phyloP scores from a whole-genome alignment of 176 grass and related monocot species.

The Avena insularis region DNA sequence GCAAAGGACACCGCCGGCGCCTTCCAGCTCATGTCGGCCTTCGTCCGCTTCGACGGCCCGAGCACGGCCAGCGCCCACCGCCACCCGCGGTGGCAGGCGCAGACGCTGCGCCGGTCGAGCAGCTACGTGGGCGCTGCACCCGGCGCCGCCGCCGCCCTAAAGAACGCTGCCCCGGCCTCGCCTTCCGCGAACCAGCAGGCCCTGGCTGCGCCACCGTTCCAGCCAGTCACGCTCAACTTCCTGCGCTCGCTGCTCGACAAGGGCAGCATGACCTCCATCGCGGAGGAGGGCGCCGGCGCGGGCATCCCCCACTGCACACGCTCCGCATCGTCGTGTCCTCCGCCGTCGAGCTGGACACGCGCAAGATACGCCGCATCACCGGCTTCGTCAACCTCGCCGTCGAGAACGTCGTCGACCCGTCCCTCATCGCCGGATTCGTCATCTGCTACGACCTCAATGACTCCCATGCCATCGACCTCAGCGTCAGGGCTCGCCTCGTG shows the following conservation, averaged over 20 bases:
- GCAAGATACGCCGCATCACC: slow-evolving; percentile 88
- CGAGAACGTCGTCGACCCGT: slow-evolving; percentile 74
- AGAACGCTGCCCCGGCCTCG: background rate
- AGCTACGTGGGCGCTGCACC: slow-evolving; percentile 48
- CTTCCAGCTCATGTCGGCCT: slow-evolving; percentile 27
- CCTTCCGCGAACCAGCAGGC: background rate
- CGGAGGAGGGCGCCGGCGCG: slow-evolving; percentile 26
- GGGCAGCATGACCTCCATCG: slow-evolving; percentile 31
- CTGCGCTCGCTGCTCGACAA: slow-evolving; percentile 56
- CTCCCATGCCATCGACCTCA: slow-evolving; percentile 84
- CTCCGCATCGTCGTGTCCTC: slow-evolving; percentile 76
- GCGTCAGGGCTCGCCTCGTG: slow-evolving; percentile 73
- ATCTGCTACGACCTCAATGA: slow-evolving; percentile 77
- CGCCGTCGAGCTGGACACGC: slow-evolving; percentile 72
- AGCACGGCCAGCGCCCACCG: slow-evolving; percentile 27
- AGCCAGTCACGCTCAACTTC: slow-evolving; percentile 71
- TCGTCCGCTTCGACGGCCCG: slow-evolving; percentile 49
- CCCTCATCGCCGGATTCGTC: slow-evolving; percentile 85
- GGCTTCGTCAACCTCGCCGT: slow-evolving; percentile 74
- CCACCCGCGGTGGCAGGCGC: slow-evolving; percentile 44
- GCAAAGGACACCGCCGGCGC: slow-evolving; percentile 42
- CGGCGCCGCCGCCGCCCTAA: slow-evolving; percentile 15
- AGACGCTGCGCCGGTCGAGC: slow-evolving; percentile 45
- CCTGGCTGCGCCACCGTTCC: slow-evolving; percentile 42
- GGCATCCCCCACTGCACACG: slow-evolving; percentile 38